A percentile compares a stretch with the other conserved stretches of the same genome.
Conservation (phyloP, 192 early-diverging fungal species). For the Coemansia sp. region DNA sequence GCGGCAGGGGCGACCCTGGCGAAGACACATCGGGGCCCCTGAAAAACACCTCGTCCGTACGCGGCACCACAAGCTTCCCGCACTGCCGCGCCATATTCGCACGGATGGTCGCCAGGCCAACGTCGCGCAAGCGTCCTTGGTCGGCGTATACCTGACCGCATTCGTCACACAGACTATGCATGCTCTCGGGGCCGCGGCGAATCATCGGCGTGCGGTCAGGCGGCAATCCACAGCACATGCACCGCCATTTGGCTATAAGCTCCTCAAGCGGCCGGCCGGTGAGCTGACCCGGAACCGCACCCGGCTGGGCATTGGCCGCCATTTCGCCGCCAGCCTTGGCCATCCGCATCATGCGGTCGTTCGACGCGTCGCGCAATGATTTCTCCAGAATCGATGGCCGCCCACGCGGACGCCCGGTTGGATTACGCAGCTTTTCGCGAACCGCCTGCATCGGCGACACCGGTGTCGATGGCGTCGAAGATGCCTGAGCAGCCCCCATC, state of each 20-base stretch:
- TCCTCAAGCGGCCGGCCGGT: conserved; percentile 44
- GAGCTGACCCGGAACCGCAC: conserved; percentile 33
- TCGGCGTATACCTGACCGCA: conserved; percentile 31
- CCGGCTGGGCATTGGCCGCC: not conserved
- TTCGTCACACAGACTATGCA: conserved; percentile 50
- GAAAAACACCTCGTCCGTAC: conserved; percentile 2
- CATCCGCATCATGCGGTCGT: conserved; percentile 8
- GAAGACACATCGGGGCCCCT: not conserved
- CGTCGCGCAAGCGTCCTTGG: conserved; percentile 19
- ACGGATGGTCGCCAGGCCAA: conserved; percentile 21
- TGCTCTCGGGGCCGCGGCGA: conserved; percentile 46
- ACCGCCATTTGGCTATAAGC: conserved; percentile 41
- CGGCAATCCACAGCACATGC: conserved; percentile 45
- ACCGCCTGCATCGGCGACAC: conserved; percentile 24
- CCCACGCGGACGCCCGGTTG: conserved; percentile 47
- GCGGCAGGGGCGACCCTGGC: not conserved
- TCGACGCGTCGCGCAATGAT: conserved; percentile 47
- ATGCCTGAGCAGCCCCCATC: not conserved
- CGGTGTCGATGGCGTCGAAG: conserved; percentile 8
- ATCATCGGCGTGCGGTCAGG: conserved; percentile 49
- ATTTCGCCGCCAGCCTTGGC: conserved; percentile 1
- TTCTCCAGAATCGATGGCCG: conserved; percentile 52
- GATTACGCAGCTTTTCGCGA: conserved; percentile 46
- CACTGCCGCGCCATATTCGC: conserved; percentile 29
- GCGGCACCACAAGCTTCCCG: conserved; percentile 11